Conservation (phyloP, 2,329 filamentous ascomycete species). For the Metarhizium humberi region DNA sequence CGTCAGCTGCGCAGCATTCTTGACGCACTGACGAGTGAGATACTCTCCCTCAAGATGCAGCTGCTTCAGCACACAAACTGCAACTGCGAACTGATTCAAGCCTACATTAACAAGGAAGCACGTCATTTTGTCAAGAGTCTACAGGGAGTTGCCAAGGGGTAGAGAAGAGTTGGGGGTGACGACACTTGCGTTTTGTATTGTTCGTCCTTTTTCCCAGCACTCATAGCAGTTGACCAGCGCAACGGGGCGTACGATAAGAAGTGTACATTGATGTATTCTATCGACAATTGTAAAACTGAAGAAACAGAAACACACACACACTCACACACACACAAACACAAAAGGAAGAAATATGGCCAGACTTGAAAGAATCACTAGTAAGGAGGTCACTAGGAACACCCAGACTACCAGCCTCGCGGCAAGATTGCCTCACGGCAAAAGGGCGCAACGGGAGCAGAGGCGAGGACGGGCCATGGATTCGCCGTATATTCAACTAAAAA, state of each 20-base stretch:
- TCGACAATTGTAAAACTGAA: too few relatives aligned
- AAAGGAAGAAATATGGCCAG: too few relatives aligned
- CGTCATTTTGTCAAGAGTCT: constrained; percentile 7
- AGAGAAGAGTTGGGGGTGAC: background rate
- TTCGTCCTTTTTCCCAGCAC: too few relatives aligned
- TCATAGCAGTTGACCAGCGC: too few relatives aligned
- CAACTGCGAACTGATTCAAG: constrained; percentile 14
- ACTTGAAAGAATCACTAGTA: background rate
- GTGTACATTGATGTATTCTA: background rate
- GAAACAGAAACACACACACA: too few relatives aligned
- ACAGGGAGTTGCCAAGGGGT: background rate
- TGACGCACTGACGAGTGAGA: constrained; percentile 10
- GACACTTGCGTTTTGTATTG: too few relatives aligned
- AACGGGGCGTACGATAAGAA: background rate
- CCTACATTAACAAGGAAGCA: constrained; percentile 12
- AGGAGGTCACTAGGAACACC: background rate
- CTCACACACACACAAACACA: too few relatives aligned
- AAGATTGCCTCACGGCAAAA: background rate
- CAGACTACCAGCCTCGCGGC: background rate
- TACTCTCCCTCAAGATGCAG: constrained; percentile 14
- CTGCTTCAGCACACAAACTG: constrained; percentile 15
- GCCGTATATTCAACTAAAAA: too few relatives aligned
- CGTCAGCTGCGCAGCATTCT: constrained; percentile 7
- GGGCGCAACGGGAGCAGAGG: background rate
- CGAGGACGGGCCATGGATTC: background rate